These are phyloP conservation scores for Scutellaria baicalensis DNA, from an alignment of 257 asterid genomes.

Conservation along the genomic window DNA sequence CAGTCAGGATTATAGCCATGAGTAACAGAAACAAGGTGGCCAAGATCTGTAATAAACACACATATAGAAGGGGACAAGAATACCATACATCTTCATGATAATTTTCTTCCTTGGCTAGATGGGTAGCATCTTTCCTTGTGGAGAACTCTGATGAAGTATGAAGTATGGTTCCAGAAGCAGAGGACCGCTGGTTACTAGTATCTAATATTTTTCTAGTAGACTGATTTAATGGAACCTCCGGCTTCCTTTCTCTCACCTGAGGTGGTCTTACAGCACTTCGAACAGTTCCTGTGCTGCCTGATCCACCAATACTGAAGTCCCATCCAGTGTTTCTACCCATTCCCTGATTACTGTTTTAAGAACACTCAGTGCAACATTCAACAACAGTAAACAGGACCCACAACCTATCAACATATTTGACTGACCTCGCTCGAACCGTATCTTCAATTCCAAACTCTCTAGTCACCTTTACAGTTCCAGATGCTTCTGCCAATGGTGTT, in stretches of 20 bases:
- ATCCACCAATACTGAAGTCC: conserved; percentile 94
- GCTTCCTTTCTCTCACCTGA: conserved; percentile 76
- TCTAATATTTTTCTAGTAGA: conserved; percentile 47
- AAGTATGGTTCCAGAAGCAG: conserved; percentile 57
- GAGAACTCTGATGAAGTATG: conserved; percentile 42
- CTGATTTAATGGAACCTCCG: conserved; percentile 57
- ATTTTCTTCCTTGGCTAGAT: conserved; percentile 37
- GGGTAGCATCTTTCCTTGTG: conserved; percentile 37
- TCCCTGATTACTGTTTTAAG: conserved; percentile 53
- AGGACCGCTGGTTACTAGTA: conserved; percentile 46
- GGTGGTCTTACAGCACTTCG: conserved; percentile 87
- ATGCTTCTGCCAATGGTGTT: conserved; percentile 30
- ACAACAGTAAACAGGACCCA: not conserved
- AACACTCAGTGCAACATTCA: conserved; percentile 20
- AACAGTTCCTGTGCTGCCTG: conserved; percentile 69
- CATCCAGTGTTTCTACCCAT: conserved; percentile 73
- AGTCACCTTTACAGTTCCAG: conserved; percentile 46
- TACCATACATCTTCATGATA: conserved; percentile 56
- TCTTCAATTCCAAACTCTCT: conserved; percentile 32
- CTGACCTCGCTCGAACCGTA: conserved; percentile 54
- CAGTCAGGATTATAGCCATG: not conserved
- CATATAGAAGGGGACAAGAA: conserved; percentile 19
- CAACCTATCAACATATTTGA: conserved; percentile 21
- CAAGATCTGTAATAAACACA: not conserved
- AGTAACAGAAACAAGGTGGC: not conserved